phyloP scores from a whole-genome alignment of 495 filamentous ascomycete genomes.

The Daldinia grandis region DNA sequence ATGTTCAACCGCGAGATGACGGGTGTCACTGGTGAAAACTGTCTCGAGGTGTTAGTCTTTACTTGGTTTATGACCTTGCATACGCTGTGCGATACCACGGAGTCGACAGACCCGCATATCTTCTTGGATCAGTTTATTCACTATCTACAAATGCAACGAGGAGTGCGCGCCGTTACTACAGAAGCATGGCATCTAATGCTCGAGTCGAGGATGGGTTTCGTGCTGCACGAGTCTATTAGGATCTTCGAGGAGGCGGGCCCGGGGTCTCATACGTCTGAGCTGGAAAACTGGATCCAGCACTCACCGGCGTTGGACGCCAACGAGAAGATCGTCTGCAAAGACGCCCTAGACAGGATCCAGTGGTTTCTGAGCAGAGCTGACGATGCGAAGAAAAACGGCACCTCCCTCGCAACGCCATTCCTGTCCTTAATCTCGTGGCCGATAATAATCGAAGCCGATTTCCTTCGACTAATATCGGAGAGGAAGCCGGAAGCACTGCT shows the following conservation, averaged over 20 bases:
- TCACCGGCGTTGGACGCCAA: slow-evolving; percentile 9
- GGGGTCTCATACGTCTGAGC: slow-evolving; percentile 22
- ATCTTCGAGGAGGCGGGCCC: slow-evolving; percentile 4
- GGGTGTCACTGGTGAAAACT: slow-evolving; percentile 33
- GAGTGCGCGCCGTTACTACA: slow-evolving; percentile 1
- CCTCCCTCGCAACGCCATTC: slow-evolving; percentile 3
- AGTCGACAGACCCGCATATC: slow-evolving; percentile 6
- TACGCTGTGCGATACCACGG: slow-evolving; percentile 16
- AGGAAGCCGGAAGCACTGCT: slow-evolving; percentile 26
- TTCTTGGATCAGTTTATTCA: slow-evolving; percentile 24
- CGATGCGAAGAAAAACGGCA: neutral
- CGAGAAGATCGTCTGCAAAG: slow-evolving; percentile 12
- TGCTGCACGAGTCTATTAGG: slow-evolving; percentile 3
- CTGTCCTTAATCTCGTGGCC: slow-evolving; percentile 28
- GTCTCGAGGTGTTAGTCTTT: slow-evolving; percentile 22
- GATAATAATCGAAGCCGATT: slow-evolving; percentile 21
- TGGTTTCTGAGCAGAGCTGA: slow-evolving; percentile 23
- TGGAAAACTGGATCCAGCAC: slow-evolving; percentile 11
- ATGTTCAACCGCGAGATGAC: slow-evolving; percentile 52
- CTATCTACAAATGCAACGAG: slow-evolving; percentile 26
- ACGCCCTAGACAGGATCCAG: slow-evolving; percentile 23
- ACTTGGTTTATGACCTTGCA: slow-evolving; percentile 29
- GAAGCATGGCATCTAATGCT: slow-evolving; percentile 23
- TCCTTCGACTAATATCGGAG: slow-evolving; percentile 23
- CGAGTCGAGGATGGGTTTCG: slow-evolving; percentile 24